phyloP scores from a whole-genome alignment of 495 filamentous ascomycete species.

The Tuber borchii region DNA sequence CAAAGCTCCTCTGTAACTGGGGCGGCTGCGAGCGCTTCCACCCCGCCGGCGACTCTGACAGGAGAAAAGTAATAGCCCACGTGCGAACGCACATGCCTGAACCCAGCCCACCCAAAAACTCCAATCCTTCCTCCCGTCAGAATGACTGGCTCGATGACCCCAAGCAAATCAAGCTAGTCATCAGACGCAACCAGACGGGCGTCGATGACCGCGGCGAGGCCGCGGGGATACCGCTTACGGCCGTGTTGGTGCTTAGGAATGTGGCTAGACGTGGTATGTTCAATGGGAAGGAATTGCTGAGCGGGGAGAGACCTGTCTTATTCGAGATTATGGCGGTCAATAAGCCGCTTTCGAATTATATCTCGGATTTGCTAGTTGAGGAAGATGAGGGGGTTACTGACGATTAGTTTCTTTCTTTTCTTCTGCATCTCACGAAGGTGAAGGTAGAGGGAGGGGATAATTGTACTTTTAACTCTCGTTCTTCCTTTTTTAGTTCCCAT shows the following conservation, averaged over 20 bases:
- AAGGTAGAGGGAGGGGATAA: constrained; percentile 6
- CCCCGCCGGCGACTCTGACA: constrained; percentile 30
- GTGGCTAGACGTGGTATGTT: constrained; percentile 68
- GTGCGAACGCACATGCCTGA: constrained; percentile 41
- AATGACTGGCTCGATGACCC: constrained; percentile 44
- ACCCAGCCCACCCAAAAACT: constrained; percentile 20
- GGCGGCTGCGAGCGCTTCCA: constrained; percentile 36
- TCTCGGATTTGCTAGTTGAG: constrained; percentile 45
- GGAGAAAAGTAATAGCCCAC: constrained; percentile 38
- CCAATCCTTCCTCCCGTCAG: background rate
- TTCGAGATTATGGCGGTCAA: constrained; percentile 49
- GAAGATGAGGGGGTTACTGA: constrained; percentile 42
- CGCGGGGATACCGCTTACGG: constrained; percentile 75
- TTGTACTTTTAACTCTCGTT: constrained; percentile 3
- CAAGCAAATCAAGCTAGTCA: constrained; percentile 45
- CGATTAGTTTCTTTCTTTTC: constrained; percentile 9
- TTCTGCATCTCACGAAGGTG: background rate
- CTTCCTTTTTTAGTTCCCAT: background rate
- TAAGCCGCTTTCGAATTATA: constrained; percentile 46
- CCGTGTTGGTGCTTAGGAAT: constrained; percentile 80
- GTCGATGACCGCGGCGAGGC: constrained; percentile 75
- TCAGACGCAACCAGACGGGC: constrained; percentile 59
- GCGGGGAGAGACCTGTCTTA: constrained; percentile 49
- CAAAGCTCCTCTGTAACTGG: constrained; percentile 37
- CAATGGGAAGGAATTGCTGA: constrained; percentile 51